Conservation (phyloP, 2,329 filamentous ascomycete species). For the Nothopassalora personata region DNA sequence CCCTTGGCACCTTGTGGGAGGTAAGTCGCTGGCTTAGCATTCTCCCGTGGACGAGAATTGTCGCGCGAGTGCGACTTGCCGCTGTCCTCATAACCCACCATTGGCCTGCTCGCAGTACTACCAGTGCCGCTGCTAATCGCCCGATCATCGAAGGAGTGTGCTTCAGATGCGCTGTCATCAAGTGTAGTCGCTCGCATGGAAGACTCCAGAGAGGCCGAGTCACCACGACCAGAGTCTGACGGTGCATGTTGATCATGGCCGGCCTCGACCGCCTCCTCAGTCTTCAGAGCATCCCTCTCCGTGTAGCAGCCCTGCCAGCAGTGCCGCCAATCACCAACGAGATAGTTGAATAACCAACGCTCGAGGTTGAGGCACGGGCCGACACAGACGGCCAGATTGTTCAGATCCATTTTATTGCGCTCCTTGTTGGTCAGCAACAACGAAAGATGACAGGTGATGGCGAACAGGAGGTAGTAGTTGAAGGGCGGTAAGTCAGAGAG, state of each 20-base stretch:
- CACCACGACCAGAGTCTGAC: conserved; percentile 2
- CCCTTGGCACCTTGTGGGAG: conserved; percentile 18
- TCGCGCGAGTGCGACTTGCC: conserved; percentile 10
- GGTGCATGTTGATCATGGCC: conserved; percentile 15
- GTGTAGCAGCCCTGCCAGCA: conserved; percentile 97
- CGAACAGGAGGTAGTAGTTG: conserved; percentile 96
- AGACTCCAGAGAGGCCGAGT: conserved; percentile 15
- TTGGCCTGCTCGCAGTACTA: conserved; percentile 13
- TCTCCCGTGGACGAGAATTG: conserved; percentile 16
- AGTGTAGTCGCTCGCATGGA: conserved; percentile 13
- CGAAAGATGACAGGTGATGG: conserved; percentile 93
- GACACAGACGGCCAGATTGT: conserved; percentile 93
- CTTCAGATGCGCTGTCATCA: conserved; percentile 11
- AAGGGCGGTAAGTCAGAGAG: conserved; percentile 91
- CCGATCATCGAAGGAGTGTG: conserved; percentile 14
- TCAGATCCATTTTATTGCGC: conserved; percentile 97
- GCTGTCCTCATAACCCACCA: conserved; percentile 1
- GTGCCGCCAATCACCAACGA: conserved; percentile 91
- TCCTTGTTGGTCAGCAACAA: conserved; percentile 84
- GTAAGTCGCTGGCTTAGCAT: conserved; percentile 21
- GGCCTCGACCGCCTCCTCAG: conserved; percentile 23
- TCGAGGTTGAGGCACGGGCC: conserved; percentile 97
- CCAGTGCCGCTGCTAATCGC: conserved; percentile 19
- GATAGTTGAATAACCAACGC: conserved; percentile 87
- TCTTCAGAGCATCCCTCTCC: conserved; percentile 54